Base-by-base conservation (phyloP, 2,329 filamentous ascomycete species). In the Fusarium sp. region DNA sequence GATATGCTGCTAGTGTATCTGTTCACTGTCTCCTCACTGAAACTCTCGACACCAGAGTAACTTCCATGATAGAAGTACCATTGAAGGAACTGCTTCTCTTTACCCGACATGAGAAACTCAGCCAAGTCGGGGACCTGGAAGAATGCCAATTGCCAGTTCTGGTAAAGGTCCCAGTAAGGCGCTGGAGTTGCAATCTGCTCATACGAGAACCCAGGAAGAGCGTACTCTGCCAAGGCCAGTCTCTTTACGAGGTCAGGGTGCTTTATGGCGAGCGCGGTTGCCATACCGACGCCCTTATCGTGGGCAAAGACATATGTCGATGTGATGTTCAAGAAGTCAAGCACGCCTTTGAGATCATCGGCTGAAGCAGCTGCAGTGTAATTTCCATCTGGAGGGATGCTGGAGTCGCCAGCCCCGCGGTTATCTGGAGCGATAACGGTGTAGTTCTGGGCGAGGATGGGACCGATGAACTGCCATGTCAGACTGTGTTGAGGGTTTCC, bases 61-160 rank as follows among this genome's bases (percentile, higher is more conserved):
- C 75, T 78, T 0, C 73, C 74, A 32, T 84, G 81, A 56, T 73
- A 83, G 56, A 83, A 83, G 48, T 83, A 83, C 82, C 81, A 83
- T 17, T 76, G 65, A 1, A 83, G 68, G 62, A 83, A 78, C 57
- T 81, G 72, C 58, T 73, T 78, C 65, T 83, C 82, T 2, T 76
- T 75, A 0, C 79, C 81, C 0, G 68, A 68, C 58, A 84, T 80
- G 56, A 84, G 79, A 56, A 80, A 83, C 52, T 82, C 77, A 0
- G 83, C 82, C 4, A 81, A 73, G 23, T 84, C 83, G 0, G 82
- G 76, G 10, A 84, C 78, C 24, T 77, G 75, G 69, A 85, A 84
- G 70, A 84, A 82, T 0, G 80, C 80, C 2, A 81, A 70, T 49
- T 81, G 79, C 74, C 75, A 79, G 49, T 80, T 80, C 34, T 74